Evolutionary conservation across 495 filamentous ascomycete genomes (phyloP).

Genomic region (Penicillium verhagenii): DNA sequence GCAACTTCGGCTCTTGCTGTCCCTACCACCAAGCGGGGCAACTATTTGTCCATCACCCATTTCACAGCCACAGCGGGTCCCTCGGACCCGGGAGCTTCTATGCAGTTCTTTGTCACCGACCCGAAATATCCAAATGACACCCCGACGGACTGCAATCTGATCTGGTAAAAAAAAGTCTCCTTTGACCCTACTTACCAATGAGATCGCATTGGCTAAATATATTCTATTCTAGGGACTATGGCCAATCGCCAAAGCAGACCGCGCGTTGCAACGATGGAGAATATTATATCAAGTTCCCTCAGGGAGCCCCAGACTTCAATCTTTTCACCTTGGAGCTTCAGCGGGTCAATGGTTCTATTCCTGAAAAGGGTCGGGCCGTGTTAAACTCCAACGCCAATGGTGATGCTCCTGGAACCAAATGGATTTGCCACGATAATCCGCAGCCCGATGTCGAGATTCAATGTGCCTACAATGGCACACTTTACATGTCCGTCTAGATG

Average conservation of each 20-base stretch:
- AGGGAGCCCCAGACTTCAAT: constrained; percentile 19
- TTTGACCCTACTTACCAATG: background rate
- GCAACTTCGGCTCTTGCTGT: constrained; percentile 19
- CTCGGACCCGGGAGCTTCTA: constrained; percentile 8
- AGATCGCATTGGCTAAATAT: background rate
- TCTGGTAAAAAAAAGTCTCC: constrained; percentile 15
- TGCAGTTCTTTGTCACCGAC: constrained; percentile 26
- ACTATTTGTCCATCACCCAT: constrained; percentile 19
- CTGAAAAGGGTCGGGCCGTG: constrained; percentile 15
- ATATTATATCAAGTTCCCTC: constrained; percentile 28
- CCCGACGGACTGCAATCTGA: constrained; percentile 26
- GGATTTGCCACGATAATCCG: constrained; percentile 23
- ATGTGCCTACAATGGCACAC: constrained; percentile 19
- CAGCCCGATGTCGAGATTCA: constrained; percentile 4
- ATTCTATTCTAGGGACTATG: constrained; percentile 14
- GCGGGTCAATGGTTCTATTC: constrained; percentile 15
- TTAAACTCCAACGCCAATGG: constrained; percentile 14
- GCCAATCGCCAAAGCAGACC: constrained; percentile 7
- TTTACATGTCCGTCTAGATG: constrained; percentile 13
- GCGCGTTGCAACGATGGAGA: constrained; percentile 27
- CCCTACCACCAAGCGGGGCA: constrained; percentile 11
- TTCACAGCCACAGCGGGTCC: constrained; percentile 8
- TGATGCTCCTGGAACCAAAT: constrained; percentile 13
- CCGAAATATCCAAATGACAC: constrained; percentile 29
- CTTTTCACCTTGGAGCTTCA: constrained; percentile 18